A percentile compares a stretch with the other conserved stretches of the same genome.
Evolutionary conservation across 306 rosid genomes (phyloP).

Genomic region (Medicago truncatula): MtrunA17r5.0-ANR NC_053043.1:21197501-21198000

Average conservation of each 20-base stretch:
- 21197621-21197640: slow-evolving; percentile 59
- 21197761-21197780: slow-evolving; percentile 78
- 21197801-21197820: slow-evolving; percentile 34
- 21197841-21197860: slow-evolving; percentile 55
- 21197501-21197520: slow-evolving; percentile 65
- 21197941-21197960: slow-evolving; percentile 44
- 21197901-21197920: slow-evolving; percentile 42
- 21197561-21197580: slow-evolving; percentile 66
- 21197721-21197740: slow-evolving; percentile 51
- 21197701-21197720: slow-evolving; percentile 47
- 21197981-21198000: slow-evolving; percentile 48
- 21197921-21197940: slow-evolving; percentile 52
- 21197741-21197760: slow-evolving; percentile 68
- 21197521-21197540: slow-evolving; percentile 64
- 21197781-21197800: slow-evolving; percentile 47
- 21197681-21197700: slow-evolving; percentile 52
- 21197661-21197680: slow-evolving; percentile 48
- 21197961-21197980: slow-evolving; percentile 59
- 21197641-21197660: slow-evolving; percentile 53
- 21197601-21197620: slow-evolving; percentile 50
- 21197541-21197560: slow-evolving; percentile 46
- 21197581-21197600: slow-evolving; percentile 70
- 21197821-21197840: slow-evolving; percentile 49
- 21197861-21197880: slow-evolving; percentile 74
- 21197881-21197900: slow-evolving; percentile 67